A percentile compares a stretch with the other conserved stretches of the same genome.
These are phyloP conservation scores for Nothophaeocryptopus gaeumannii DNA, from an alignment of 2,329 filamentous ascomycete species.

Conservation along the genomic window DNA sequence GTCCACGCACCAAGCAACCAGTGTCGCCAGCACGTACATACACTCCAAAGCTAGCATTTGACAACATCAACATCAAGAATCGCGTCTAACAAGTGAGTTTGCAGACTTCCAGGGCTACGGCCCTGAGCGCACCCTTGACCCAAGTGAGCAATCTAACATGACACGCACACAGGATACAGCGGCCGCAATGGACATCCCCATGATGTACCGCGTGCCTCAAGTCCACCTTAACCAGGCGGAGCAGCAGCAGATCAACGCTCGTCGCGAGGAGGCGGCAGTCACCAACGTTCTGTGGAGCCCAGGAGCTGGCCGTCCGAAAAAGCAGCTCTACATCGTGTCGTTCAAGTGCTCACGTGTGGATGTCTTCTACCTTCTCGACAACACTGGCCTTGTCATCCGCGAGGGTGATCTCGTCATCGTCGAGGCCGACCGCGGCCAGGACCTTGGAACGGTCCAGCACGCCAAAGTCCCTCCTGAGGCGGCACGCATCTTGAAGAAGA, in stretches of 20 bases:
- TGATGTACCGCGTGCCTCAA: slow-evolving; percentile 31
- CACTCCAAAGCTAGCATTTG: not conserved
- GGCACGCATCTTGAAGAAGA: slow-evolving; percentile 84
- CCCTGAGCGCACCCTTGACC: slow-evolving; percentile 13
- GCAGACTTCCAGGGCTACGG: slow-evolving; percentile 20
- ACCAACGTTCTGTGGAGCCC: slow-evolving; percentile 29
- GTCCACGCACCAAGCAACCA: not conserved
- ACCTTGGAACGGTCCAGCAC: slow-evolving; percentile 86
- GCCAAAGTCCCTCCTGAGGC: slow-evolving; percentile 84
- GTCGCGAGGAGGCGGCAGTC: slow-evolving; percentile 25
- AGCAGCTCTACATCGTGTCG: slow-evolving; percentile 77
- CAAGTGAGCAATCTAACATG: slow-evolving; percentile 10
- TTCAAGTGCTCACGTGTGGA: slow-evolving; percentile 97
- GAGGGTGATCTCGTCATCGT: slow-evolving; percentile 94
- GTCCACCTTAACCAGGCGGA: slow-evolving; percentile 28
- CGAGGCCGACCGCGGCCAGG: slow-evolving; percentile 92
- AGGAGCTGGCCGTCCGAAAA: slow-evolving; percentile 44
- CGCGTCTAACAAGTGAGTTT: slow-evolving; percentile 15
- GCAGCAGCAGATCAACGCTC: slow-evolving; percentile 22
- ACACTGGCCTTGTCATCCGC: slow-evolving; percentile 85
- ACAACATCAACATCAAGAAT: not conserved
- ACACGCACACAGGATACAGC: slow-evolving; percentile 13
- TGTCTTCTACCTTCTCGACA: slow-evolving; percentile 95
- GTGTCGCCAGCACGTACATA: not conserved
- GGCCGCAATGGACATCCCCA: slow-evolving; percentile 26